phyloP scores from a whole-genome alignment of 2,329 filamentous ascomycete genomes.

The Tolypocladium ovalisporum region DNA sequence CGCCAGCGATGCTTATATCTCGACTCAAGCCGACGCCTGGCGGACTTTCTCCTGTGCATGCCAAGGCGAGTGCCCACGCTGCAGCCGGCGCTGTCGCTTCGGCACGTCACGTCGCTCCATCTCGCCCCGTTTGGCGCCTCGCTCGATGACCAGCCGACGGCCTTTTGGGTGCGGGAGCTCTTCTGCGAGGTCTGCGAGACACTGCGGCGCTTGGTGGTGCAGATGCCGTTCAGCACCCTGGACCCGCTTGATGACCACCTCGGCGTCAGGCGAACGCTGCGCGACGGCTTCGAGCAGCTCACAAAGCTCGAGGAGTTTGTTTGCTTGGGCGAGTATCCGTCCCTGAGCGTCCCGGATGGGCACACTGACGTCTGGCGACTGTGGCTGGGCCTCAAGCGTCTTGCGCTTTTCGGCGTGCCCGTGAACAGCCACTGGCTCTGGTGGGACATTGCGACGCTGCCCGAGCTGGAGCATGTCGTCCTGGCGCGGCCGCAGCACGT shows the following conservation, averaged over 20 bases:
- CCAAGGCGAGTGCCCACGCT: slow-evolving; percentile 17
- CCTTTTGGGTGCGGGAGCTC: slow-evolving; percentile 28
- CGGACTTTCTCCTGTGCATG: slow-evolving; percentile 21
- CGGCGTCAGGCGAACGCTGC: slow-evolving; percentile 26
- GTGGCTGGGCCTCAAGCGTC: slow-evolving; percentile 29
- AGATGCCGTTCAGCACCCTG: slow-evolving; percentile 35
- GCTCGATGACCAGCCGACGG: slow-evolving; percentile 28
- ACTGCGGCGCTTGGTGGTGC: slow-evolving; percentile 33
- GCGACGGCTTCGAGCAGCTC: slow-evolving; percentile 32
- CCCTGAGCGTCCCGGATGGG: slow-evolving; percentile 21
- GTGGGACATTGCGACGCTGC: slow-evolving; percentile 24
- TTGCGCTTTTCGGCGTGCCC: slow-evolving; percentile 31
- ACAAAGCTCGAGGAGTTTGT: slow-evolving; percentile 35
- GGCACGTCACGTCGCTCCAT: slow-evolving; percentile 28
- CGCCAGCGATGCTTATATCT: slow-evolving; percentile 33
- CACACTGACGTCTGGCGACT: slow-evolving; percentile 28
- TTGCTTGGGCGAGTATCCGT: slow-evolving; percentile 33
- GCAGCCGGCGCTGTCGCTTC: slow-evolving; percentile 16
- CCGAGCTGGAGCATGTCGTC: slow-evolving; percentile 28
- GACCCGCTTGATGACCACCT: slow-evolving; percentile 30
- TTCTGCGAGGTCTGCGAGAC: slow-evolving; percentile 27
- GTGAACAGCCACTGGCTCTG: slow-evolving; percentile 26
- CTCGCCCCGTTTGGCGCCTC: slow-evolving; percentile 24
- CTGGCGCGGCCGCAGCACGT: slow-evolving; percentile 26
- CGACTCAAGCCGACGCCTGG: slow-evolving; percentile 24